Conservation (phyloP, 768 basidiomycete genomes). For the Mycena galopus region DNA sequence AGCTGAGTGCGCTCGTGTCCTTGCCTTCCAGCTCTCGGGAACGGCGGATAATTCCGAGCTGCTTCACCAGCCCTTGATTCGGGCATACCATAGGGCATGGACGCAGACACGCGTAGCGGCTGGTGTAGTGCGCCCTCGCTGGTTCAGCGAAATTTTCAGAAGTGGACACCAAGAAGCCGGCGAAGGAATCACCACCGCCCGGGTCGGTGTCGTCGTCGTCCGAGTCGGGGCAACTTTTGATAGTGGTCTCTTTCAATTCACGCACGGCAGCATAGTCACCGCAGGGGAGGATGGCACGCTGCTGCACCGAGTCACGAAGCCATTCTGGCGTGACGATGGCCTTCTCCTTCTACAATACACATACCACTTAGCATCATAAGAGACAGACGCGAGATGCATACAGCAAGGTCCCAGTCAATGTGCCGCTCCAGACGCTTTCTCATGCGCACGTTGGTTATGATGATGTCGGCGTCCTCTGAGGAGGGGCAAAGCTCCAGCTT, state of each 20-base stretch:
- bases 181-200: not conserved
- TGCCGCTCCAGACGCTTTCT: conserved; percentile 78
- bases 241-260: conserved; percentile 62
- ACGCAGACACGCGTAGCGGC: conserved; percentile 71
- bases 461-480: conserved; percentile 67
- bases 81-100: conserved; percentile 75
- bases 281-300: conserved; percentile 61
- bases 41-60: conserved; percentile 70
- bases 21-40: conserved; percentile 77
- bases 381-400: conserved; percentile 49
- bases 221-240: conserved; percentile 57
- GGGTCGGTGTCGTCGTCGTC: conserved; percentile 35
- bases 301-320: conserved; percentile 70
- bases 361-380: not conserved
- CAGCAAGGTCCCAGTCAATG: conserved; percentile 73
- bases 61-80: conserved; percentile 73
- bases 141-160: conserved; percentile 18
- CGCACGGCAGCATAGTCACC: conserved; percentile 68
- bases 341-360: conserved; percentile 66
- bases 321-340: conserved; percentile 79
- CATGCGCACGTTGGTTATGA: conserved; percentile 78
- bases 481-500: conserved; percentile 54
- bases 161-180: not conserved
- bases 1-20: conserved; percentile 75
- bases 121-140: conserved; percentile 49